Evolutionary conservation across 805 yeast species (phyloP).

Genomic region (Wickerhamomyces mucosus): DNA sequence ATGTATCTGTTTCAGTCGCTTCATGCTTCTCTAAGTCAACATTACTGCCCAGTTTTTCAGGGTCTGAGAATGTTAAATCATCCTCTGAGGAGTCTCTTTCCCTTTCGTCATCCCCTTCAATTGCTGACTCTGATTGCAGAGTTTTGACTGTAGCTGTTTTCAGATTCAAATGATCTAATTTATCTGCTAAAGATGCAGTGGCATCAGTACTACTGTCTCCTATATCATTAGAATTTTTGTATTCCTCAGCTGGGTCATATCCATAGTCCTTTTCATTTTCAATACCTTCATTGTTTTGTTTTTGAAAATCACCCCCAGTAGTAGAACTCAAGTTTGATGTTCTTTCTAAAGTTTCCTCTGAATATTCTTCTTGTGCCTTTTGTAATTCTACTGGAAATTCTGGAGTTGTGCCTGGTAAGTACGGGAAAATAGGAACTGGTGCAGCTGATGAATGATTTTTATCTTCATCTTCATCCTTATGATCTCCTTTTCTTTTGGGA

Average conservation of each 20-base stretch:
- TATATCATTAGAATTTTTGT: conserved; percentile 8
- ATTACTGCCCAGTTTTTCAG: conserved; percentile 2
- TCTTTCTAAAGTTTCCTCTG: too few species aligned
- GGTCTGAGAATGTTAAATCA: conserved; percentile 12
- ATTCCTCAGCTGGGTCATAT: conserved; percentile 4
- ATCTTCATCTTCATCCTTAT: conserved; percentile 9
- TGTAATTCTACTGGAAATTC: conserved; percentile 14
- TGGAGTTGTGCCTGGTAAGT: conserved; percentile 25
- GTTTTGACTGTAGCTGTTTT: conserved; percentile 3
- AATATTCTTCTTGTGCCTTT: conserved; percentile 3
- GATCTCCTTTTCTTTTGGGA: conserved; percentile 17
- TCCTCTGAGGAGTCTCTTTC: conserved; percentile 20
- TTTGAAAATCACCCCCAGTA: too few species aligned
- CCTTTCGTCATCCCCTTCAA: conserved; percentile 23
- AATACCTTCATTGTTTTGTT: neutral
- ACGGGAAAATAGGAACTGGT: conserved; percentile 47
- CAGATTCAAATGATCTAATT: conserved; percentile 10
- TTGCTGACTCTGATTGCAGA: conserved; percentile 16
- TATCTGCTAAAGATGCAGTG: conserved; percentile 8
- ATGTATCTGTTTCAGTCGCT: conserved; percentile 3
- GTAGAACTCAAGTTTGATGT: too few species aligned
- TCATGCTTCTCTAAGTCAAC: conserved; percentile 9
- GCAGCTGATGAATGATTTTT: conserved; percentile 19
- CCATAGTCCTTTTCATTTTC: conserved; percentile 4
- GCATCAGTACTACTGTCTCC: neutral